phyloP scores from a whole-genome alignment of 495 filamentous ascomycete genomes.

The Filosporella fistucella region DNA sequence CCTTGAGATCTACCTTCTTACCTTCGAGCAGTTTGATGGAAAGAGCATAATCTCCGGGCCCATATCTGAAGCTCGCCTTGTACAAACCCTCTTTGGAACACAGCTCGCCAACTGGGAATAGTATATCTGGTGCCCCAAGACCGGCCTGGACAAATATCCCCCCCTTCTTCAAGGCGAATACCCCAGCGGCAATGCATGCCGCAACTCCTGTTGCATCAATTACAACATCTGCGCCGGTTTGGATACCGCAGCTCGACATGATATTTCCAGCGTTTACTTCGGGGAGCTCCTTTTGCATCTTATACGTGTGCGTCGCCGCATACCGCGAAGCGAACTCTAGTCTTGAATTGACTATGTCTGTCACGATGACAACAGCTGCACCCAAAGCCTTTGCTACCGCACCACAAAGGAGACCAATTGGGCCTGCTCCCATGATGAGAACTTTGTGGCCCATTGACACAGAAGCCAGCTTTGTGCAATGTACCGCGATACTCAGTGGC shows the following conservation, averaged over 20 bases:
- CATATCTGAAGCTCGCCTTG: slow-evolving; percentile 77
- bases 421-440: slow-evolving; percentile 80
- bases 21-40: slow-evolving; percentile 62
- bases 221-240: slow-evolving; percentile 63
- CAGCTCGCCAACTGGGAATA: slow-evolving; percentile 74
- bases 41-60: slow-evolving; percentile 69
- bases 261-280: slow-evolving; percentile 57
- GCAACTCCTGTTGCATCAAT: slow-evolving; percentile 86
- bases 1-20: slow-evolving; percentile 60
- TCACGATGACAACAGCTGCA: slow-evolving; percentile 63
- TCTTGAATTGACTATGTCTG: slow-evolving; percentile 68
- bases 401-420: slow-evolving; percentile 77
- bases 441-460: slow-evolving; percentile 66
- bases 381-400: slow-evolving; percentile 75
- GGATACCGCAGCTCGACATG: slow-evolving; percentile 40
- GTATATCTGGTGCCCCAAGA: slow-evolving; percentile 60
- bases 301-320: slow-evolving; percentile 60
- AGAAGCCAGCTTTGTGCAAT: slow-evolving; percentile 64
- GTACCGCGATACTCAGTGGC: slow-evolving; percentile 78
- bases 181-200: slow-evolving; percentile 63
- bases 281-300: slow-evolving; percentile 45
- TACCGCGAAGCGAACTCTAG: slow-evolving; percentile 67
- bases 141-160: slow-evolving; percentile 73
- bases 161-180: slow-evolving; percentile 64
- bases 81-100: slow-evolving; percentile 75